Base-by-base conservation (phyloP, 2,329 filamentous ascomycete genomes). In the Mariannaea sp. region DNA sequence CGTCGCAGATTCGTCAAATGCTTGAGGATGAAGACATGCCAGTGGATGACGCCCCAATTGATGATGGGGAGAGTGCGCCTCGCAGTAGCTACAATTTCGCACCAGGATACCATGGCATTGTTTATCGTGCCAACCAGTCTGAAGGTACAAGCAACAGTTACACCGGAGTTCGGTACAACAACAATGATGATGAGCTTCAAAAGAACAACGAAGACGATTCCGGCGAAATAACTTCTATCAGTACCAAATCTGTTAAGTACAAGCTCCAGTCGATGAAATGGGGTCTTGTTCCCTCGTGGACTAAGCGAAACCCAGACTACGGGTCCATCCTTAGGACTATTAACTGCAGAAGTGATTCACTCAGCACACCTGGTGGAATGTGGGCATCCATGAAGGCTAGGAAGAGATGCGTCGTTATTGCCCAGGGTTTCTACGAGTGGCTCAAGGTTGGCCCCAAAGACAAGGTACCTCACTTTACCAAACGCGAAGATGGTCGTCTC, bases 341-440 rank as follows among this genome's bases (percentile, higher is more conserved):
- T 72, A 97, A 99, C 73, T 97, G 93, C 70, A 86, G 93, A 3
- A 90, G 93, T 67, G 93, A 97, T 72, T 94, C 90, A 1, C 77
- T 97, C 16, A 78, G 83, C 5, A 82, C 87, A 8, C 80, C 87
- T 7, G 83, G 86, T 5, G 92, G 92, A 9, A 89, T 97, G 86
- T 97, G 94, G 94, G 88, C 83, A 35, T 85, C 83, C 1, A 95
- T 97, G 89, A 97, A 97, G 75, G 85, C 86, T 56, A 84, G 82
- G 62, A 96, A 97, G 74, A 81, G 94, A 24, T 97, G 94, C 70
- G 79, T 97, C 17, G 85, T 97, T 8, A 69, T 96, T 5, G 92
- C 90, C 8, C 88, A 97, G 71, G 94, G 94, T 1, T 99, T 97
- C 72, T 99, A 91, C 67, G 94, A 99, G 72, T 97, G 94, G 94